A percentile compares a stretch with the other conserved stretches of the same genome.
phyloP scores from a whole-genome alignment of 495 filamentous ascomycete species.

The Neurospora sp. region DNA sequence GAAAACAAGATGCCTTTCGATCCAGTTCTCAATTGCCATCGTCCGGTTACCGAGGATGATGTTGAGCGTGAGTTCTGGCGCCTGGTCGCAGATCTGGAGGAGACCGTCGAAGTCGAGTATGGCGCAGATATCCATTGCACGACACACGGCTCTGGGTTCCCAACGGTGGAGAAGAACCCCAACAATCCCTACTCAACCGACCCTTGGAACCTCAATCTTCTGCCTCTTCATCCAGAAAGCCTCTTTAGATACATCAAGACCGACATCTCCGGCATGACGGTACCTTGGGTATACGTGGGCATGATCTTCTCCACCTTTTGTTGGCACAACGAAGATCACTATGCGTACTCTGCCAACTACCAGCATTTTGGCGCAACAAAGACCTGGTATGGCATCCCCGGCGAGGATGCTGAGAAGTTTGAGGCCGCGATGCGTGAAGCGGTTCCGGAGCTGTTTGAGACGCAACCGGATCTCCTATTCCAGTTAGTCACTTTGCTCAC shows the following conservation, averaged over 20 bases:
- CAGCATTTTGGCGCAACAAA: constrained; percentile 98
- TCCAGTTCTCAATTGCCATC: constrained; percentile 65
- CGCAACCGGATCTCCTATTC: constrained; percentile 92
- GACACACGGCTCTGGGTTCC: constrained; percentile 95
- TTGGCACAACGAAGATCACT: constrained; percentile 99
- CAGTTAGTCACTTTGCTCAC: constrained; percentile 92
- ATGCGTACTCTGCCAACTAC: constrained; percentile 96
- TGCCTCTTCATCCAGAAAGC: constrained; percentile 84
- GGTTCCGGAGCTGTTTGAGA: constrained; percentile 93
- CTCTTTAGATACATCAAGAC: constrained; percentile 96
- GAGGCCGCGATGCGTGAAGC: constrained; percentile 91
- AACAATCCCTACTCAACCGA: constrained; percentile 75
- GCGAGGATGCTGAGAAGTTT: constrained; percentile 84
- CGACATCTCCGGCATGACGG: constrained; percentile 99
- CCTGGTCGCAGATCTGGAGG: constrained; percentile 81
- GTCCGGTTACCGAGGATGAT: constrained; percentile 85
- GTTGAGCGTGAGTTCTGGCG: constrained; percentile 97
- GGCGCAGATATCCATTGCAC: constrained; percentile 98
- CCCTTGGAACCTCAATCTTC: constrained; percentile 92
- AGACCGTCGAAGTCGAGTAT: constrained; percentile 96
- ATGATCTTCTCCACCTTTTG: constrained; percentile 99
- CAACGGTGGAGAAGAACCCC: constrained; percentile 87
- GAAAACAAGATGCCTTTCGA: constrained; percentile 85
- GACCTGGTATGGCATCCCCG: constrained; percentile 98
- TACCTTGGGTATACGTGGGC: constrained; percentile 99